phyloP scores from a whole-genome alignment of 2,329 filamentous ascomycete species.

The Niveomyces coronatus region DNA sequence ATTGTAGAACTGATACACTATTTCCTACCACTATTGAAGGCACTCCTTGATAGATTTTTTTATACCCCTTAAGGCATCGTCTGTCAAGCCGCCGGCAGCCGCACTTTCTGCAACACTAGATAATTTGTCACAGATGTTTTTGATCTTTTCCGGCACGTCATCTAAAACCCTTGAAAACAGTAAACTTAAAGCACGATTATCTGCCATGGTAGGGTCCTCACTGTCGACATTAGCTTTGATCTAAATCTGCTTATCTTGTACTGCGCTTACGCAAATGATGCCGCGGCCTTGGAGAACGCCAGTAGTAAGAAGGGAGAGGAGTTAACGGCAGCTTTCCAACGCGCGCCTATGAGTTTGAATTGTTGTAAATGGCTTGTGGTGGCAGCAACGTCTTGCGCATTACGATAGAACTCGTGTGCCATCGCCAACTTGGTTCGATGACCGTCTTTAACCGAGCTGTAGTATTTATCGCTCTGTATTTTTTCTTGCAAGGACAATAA shows the following conservation, averaged over 20 bases:
- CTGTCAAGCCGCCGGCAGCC: too few relatives aligned
- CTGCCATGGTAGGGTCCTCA: background rate
- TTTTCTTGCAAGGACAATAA: background rate
- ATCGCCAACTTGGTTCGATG: background rate
- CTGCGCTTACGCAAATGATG: background rate
- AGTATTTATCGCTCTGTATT: background rate
- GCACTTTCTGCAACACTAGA: too few relatives aligned
- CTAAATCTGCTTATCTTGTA: background rate
- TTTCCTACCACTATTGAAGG: too few relatives aligned
- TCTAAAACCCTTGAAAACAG: background rate
- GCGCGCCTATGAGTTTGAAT: background rate
- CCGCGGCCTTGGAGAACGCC: background rate
- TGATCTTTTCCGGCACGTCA: background rate
- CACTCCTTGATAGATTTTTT: too few relatives aligned
- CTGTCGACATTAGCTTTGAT: background rate
- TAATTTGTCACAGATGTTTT: background rate
- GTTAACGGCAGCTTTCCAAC: background rate
- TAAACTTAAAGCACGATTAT: background rate
- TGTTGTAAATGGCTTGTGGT: background rate
- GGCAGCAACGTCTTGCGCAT: background rate
- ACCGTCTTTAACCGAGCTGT: background rate
- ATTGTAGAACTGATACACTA: too few relatives aligned
- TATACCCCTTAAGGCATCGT: too few relatives aligned
- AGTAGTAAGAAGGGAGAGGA: background rate
- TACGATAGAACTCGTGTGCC: background rate